Percentiles rank a stretch among this genome's conserved stretches.
These are phyloP conservation scores for Phalaenopsis equestris DNA, from an alignment of 106 monocot genomes.

Conservation along the genomic window DNA sequence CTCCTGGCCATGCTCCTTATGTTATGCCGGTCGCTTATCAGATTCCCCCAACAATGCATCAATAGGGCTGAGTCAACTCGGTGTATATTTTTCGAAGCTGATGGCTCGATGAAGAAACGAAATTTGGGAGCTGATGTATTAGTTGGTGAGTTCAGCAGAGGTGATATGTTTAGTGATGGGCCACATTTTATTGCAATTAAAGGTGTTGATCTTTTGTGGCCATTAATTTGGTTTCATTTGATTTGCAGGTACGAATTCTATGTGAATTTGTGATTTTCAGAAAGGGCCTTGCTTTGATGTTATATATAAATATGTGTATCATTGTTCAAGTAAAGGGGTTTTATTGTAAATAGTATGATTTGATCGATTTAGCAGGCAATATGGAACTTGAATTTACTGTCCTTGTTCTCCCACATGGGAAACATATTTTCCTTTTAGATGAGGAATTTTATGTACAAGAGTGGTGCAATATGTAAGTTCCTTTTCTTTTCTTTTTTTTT, in stretches of 20 bases:
- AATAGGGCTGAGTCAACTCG: conserved; percentile 10
- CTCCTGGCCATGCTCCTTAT: conserved; percentile 50
- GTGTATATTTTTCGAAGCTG: neutral
- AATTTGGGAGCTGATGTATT: neutral
- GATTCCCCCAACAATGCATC: conserved; percentile 61
- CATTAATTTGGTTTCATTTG: neutral
- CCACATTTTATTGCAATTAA: neutral
- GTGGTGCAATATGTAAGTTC: neutral
- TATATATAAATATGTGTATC: neutral
- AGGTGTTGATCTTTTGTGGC: neutral
- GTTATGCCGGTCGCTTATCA: conserved; percentile 63
- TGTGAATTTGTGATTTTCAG: neutral
- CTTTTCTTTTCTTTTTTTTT: too few species aligned
- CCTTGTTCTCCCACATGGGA: neutral
- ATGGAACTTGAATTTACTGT: neutral
- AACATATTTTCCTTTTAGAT: neutral
- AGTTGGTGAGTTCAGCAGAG: neutral
- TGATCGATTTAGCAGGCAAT: neutral
- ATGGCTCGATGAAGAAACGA: neutral
- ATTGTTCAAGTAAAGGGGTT: neutral
- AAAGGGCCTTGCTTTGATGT: neutral
- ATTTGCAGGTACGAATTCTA: too few species aligned
- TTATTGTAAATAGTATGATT: neutral
- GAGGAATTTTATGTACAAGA: neutral
- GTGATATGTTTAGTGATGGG: neutral